These are phyloP conservation scores for Naganishia sp. DNA, from an alignment of 1,284 basidiomycete species.

Conservation along the genomic window DNA sequence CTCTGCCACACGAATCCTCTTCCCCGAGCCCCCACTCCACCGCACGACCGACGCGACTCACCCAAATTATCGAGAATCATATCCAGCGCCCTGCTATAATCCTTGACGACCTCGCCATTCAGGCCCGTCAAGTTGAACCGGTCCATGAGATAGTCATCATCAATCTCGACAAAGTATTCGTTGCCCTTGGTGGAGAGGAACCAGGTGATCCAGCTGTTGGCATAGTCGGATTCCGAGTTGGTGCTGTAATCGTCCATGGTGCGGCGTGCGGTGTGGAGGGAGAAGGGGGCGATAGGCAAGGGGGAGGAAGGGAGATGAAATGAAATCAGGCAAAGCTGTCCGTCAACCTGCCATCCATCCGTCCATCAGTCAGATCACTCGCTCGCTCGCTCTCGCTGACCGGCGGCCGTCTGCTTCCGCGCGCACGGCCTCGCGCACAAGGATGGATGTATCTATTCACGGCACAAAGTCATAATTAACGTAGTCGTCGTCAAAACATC, in stretches of 20 bases:
- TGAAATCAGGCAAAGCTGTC: neutral
- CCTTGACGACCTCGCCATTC: constrained; percentile 87
- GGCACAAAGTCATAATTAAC: neutral
- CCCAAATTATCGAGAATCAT: constrained; percentile 87
- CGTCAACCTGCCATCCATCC: no score
- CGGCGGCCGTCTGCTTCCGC: no score
- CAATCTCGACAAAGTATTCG: constrained; percentile 99
- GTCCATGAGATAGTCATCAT: constrained; percentile 98
- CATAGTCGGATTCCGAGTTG: constrained; percentile 54
- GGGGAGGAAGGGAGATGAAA: neutral
- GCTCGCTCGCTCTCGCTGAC: neutral
- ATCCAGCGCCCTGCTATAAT: constrained; percentile 91
- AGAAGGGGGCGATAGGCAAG: neutral
- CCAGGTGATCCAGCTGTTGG: constrained; percentile 90
- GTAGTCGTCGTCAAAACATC: no score
- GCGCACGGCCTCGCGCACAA: no score
- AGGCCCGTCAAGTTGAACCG: constrained; percentile 97
- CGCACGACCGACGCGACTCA: constrained; percentile 51
- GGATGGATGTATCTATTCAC: no score
- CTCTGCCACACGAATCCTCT: neutral
- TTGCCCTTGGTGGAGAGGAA: constrained; percentile 78
- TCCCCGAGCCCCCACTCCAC: neutral
- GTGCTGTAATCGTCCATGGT: constrained; percentile 54
- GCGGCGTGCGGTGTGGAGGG: neutral
- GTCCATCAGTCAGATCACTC: neutral